phyloP scores from a whole-genome alignment of 345 rosid genomes.

The Clausena lansium region DNA sequence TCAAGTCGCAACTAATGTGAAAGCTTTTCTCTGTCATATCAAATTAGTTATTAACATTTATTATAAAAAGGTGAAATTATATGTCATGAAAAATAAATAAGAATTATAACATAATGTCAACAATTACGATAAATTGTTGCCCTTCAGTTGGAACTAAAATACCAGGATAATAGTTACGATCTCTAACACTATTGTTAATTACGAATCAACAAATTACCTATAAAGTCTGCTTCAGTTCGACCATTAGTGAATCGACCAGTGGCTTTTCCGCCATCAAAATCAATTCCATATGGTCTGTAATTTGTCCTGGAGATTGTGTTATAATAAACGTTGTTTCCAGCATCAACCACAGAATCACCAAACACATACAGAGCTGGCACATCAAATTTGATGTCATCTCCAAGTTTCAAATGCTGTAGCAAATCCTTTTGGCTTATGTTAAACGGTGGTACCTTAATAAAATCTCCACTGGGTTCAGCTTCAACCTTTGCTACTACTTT shows the following conservation, averaged over 20 bases:
- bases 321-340: background rate
- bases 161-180: too few relatives aligned
- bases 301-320: background rate
- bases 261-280: background rate
- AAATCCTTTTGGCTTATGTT: background rate
- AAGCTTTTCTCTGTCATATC: too few relatives aligned
- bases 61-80: too few relatives aligned
- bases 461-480: background rate
- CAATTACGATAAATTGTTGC: too few relatives aligned
- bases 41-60: too few relatives aligned
- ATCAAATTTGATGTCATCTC: background rate
- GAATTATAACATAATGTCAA: too few relatives aligned
- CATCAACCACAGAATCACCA: background rate
- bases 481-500: too few relatives aligned
- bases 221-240: background rate
- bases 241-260: conserved; percentile 3
- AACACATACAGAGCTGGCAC: background rate
- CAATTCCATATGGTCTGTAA: background rate
- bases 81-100: too few relatives aligned
- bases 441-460: background rate
- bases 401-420: background rate
- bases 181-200: too few relatives aligned
- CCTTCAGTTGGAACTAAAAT: too few relatives aligned
- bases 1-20: too few relatives aligned
- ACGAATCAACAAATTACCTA: background rate